Evolutionary conservation across 129 eudicot species (phyloP).

Genomic region (Flaveria trinervia): DNA sequence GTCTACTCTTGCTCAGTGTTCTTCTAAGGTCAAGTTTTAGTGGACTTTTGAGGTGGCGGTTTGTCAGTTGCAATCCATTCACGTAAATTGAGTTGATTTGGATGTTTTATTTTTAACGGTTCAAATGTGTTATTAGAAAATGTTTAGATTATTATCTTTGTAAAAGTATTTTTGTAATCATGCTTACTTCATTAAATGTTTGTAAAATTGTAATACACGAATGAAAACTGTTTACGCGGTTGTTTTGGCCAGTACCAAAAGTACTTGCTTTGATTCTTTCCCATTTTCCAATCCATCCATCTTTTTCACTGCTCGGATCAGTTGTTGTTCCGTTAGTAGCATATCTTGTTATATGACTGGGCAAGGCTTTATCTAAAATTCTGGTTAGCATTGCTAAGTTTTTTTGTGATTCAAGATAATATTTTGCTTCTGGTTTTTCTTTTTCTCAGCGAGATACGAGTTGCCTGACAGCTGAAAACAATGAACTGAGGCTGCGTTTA

Average conservation of each 20-base stretch:
- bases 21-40: background rate
- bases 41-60: background rate
- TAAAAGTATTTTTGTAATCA: background rate
- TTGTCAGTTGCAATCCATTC: background rate
- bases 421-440: slow-evolving; percentile 3
- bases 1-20: background rate
- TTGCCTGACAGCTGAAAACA: slow-evolving; percentile 68
- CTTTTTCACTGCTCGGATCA: background rate
- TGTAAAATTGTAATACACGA: background rate
- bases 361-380: background rate
- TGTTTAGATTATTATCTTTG: background rate
- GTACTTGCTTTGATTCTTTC: background rate
- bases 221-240: background rate
- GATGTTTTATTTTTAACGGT: background rate
- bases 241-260: background rate
- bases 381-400: background rate
- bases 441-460: slow-evolving; percentile 64
- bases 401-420: background rate
- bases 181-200: background rate
- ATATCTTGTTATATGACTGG: background rate
- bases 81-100: background rate
- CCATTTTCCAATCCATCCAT: background rate
- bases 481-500: slow-evolving; percentile 74
- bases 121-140: background rate
- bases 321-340: background rate